These are phyloP conservation scores for Zygosaccharomyces pseudobailii DNA, from an alignment of 1,139 yeast genomes.

Conservation along the genomic window DNA sequence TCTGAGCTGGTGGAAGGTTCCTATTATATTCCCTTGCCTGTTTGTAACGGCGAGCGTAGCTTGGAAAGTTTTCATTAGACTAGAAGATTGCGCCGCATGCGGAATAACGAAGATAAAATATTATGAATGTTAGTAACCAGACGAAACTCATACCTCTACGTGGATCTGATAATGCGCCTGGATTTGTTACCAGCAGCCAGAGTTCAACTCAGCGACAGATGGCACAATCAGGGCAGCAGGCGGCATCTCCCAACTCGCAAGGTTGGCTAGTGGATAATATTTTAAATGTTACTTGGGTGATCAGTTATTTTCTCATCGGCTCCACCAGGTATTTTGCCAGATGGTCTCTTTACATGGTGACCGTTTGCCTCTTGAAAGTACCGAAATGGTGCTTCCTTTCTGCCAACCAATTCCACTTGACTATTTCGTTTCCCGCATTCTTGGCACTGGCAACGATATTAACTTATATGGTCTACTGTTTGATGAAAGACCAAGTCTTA, in stretches of 20 bases:
- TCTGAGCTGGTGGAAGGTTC: too few species aligned
- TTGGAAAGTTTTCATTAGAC: background rate
- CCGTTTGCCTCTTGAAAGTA: slow-evolving; percentile 11
- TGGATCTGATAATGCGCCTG: background rate
- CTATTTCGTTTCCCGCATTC: slow-evolving; percentile 14
- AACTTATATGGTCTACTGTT: slow-evolving; percentile 11
- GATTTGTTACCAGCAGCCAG: slow-evolving; percentile 1
- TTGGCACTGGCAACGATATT: slow-evolving; percentile 10
- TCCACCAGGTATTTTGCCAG: slow-evolving; percentile 10
- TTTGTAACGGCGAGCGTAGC: background rate
- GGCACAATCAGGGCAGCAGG: background rate
- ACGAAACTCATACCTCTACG: background rate
- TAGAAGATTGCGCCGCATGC: background rate
- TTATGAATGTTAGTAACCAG: slow-evolving; percentile 9
- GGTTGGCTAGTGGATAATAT: slow-evolving; percentile 12
- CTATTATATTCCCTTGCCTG: background rate
- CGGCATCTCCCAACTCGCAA: slow-evolving; percentile 7
- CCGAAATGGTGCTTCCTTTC: slow-evolving; percentile 15
- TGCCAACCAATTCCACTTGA: slow-evolving; percentile 13
- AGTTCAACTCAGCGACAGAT: slow-evolving; percentile 4
- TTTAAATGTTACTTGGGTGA: slow-evolving; percentile 12
- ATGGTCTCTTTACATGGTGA: slow-evolving; percentile 10
- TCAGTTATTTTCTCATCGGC: slow-evolving; percentile 11
- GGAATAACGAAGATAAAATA: background rate
- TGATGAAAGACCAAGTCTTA: slow-evolving; percentile 17